Evolutionary conservation across 495 filamentous ascomycete species (phyloP).

Genomic region (Usnea hakonensis): DNA sequence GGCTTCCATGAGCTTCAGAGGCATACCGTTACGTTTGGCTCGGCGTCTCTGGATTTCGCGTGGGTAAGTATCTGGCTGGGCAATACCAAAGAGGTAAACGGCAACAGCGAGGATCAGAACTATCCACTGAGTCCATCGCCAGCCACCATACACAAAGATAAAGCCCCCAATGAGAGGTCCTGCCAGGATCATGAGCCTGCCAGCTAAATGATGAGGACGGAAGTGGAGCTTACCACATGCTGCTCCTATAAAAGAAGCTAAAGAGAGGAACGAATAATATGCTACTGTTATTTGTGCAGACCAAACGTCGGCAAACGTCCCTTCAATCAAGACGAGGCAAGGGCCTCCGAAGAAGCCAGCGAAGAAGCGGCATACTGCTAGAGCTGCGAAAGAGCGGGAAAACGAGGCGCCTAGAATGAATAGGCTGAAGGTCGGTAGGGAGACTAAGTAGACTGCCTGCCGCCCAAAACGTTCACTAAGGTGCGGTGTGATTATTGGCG

Average conservation of each 20-base stretch:
- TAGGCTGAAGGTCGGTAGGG: conserved; percentile 28
- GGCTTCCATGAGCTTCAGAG: conserved; percentile 21
- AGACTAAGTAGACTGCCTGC: conserved; percentile 29
- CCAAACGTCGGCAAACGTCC: conserved; percentile 42
- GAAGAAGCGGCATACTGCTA: conserved; percentile 37
- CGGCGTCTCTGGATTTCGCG: conserved; percentile 33
- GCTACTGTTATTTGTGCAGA: conserved; percentile 28
- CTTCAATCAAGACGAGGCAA: conserved; percentile 37
- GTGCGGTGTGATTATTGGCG: conserved; percentile 35
- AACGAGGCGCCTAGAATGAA: conserved; percentile 34
- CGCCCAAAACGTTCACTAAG: conserved; percentile 34
- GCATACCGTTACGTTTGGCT: conserved; percentile 25
- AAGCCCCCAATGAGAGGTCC: conserved; percentile 35
- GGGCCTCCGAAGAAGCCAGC: conserved; percentile 38
- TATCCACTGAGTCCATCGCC: conserved; percentile 37
- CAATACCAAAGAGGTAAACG: conserved; percentile 30
- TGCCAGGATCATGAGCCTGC: conserved; percentile 4
- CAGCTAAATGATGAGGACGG: neutral
- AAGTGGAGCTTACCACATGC: conserved; percentile 24
- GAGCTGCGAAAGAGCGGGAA: conserved; percentile 27
- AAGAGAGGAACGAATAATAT: conserved; percentile 32
- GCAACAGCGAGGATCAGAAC: conserved; percentile 29
- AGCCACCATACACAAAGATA: conserved; percentile 27
- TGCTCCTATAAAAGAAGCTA: conserved; percentile 31
- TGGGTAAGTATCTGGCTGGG: conserved; percentile 37